A percentile compares a stretch with the other conserved stretches of the same genome.
These are phyloP conservation scores for Primulina huaijiensis DNA, from an alignment of 257 asterid species.

Conservation along the genomic window DNA sequence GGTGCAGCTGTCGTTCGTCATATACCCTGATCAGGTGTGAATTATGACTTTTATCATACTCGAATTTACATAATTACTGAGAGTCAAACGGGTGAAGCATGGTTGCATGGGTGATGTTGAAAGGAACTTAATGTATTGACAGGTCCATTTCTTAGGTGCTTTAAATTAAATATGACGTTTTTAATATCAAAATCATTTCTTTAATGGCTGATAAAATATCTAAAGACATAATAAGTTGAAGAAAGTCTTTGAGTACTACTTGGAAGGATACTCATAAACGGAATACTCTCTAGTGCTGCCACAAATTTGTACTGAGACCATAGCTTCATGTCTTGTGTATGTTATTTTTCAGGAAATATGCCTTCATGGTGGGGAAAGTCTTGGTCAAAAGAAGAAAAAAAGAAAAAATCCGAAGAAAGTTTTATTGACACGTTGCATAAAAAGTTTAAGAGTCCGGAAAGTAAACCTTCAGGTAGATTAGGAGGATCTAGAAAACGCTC, in stretches of 20 bases:
- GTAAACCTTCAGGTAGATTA: constrained; percentile 62
- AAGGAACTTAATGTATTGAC: constrained; percentile 2
- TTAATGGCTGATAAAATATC: not conserved
- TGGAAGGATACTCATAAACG: constrained; percentile 1
- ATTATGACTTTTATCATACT: constrained; percentile 7
- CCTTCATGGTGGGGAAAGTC: constrained; percentile 96
- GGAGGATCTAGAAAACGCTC: constrained; percentile 75
- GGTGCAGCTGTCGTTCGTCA: constrained; percentile 14
- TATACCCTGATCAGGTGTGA: constrained; percentile 8
- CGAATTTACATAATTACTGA: constrained; percentile 1
- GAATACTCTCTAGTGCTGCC: constrained; percentile 3
- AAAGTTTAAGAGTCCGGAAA: constrained; percentile 73
- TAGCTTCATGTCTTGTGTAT: constrained; percentile 9
- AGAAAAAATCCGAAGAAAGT: constrained; percentile 76
- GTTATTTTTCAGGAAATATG: constrained; percentile 64
- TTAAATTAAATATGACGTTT: constrained; percentile 2
- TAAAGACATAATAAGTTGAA: constrained; percentile 5
- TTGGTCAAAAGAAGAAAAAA: constrained; percentile 80
- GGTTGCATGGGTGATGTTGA: constrained; percentile 4
- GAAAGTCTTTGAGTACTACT: not conserved
- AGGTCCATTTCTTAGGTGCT: constrained; percentile 9
- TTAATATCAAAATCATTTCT: not conserved
- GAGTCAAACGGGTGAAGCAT: not conserved
- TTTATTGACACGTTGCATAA: constrained; percentile 76
- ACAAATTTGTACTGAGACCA: constrained; percentile 21